Evolutionary conservation across 192 early-diverging fungal species (phyloP), one percentile per base, ranked within the genome.

Genomic region (Funneliformis geosporum): DNA sequence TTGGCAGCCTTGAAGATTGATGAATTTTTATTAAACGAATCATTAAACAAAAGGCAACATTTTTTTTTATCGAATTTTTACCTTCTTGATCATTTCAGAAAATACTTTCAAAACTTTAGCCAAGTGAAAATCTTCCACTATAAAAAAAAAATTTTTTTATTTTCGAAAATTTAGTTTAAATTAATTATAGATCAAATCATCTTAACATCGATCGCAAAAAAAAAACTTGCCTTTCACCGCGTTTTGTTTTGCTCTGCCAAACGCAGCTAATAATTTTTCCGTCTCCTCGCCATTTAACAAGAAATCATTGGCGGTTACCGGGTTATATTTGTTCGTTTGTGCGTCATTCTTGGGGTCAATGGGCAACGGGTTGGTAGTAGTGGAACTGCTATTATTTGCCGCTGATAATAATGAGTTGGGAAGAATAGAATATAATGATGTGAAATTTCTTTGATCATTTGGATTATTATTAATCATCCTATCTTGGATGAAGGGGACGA

Each of bases 31-130:
- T 40, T 40, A 42, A 16, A 68, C 16, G 18, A 68, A 16, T 40
- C 18, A 38, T 38, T 5, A 25, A 66, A 39, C 4, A 39, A 14
- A 42, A 68, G 7, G 40, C 4, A 18, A 18, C 5, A 44, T 55
- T 55, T 18, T 18, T 55, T 18, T 55, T 39, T 18, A 39, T 14
- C 10, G 21, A 40, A 33, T 38, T 18, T 73, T 18, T 47, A 91
- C 90, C 82, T 86, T 85, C 60, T 79, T 82, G 38, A 87, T 65
- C 16, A 85, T 38, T 14, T 89, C 88, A 38, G 82, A 81, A 14
- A 89, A 83, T 23, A 40, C 65, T 80, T 94, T 94, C 61, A 90
- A 86, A 3, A 80, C 77, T 68, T 91, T 92, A n/a, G 94, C 94
- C 9, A 84, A 81, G 11, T 83, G 76, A 61, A 87, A 94, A 42